These are phyloP conservation scores for Rutstroemia sydowiana DNA, from an alignment of 2,329 filamentous ascomycete species.

Conservation along the genomic window DNA sequence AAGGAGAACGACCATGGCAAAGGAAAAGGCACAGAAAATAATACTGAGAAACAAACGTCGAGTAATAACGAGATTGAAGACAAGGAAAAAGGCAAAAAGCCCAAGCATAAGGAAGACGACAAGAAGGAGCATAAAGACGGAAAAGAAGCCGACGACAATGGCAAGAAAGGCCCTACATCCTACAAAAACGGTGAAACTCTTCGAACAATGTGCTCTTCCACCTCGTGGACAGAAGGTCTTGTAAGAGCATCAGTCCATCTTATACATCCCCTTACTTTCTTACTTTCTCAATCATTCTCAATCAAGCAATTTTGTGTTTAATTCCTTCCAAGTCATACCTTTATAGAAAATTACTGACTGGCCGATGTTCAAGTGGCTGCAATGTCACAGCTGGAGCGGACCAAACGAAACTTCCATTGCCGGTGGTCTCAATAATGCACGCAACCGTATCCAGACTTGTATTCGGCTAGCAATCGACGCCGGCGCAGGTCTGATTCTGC, in stretches of 20 bases:
- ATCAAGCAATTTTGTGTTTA: too few species aligned
- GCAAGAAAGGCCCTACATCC: not conserved
- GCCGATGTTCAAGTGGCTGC: conserved; percentile 20
- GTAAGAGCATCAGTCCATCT: too few species aligned
- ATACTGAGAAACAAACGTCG: not conserved
- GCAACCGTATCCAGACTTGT: conserved; percentile 22
- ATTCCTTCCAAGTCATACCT: too few species aligned
- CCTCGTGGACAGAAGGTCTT: not conserved
- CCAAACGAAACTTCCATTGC: conserved; percentile 12
- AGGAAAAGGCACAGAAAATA: not conserved
- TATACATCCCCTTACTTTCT: too few species aligned
- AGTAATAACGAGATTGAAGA: not conserved
- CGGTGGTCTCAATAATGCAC: conserved; percentile 21
- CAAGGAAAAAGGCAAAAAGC: not conserved
- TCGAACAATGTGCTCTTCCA: too few species aligned
- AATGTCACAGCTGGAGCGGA: conserved; percentile 19
- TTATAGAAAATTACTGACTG: conserved; percentile 16
- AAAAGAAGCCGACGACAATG: not conserved
- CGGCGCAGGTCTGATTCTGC: conserved; percentile 19
- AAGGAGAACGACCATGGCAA: not conserved
- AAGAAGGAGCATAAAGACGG: not conserved
- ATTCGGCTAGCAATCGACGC: conserved; percentile 21
- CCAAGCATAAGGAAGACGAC: not conserved
- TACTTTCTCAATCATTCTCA: too few species aligned
- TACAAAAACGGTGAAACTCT: too few species aligned